A percentile compares a stretch with the other conserved stretches of the same genome.
Conservation (phyloP, 495 filamentous ascomycete genomes). For the Neurospora hispaniola region DNA sequence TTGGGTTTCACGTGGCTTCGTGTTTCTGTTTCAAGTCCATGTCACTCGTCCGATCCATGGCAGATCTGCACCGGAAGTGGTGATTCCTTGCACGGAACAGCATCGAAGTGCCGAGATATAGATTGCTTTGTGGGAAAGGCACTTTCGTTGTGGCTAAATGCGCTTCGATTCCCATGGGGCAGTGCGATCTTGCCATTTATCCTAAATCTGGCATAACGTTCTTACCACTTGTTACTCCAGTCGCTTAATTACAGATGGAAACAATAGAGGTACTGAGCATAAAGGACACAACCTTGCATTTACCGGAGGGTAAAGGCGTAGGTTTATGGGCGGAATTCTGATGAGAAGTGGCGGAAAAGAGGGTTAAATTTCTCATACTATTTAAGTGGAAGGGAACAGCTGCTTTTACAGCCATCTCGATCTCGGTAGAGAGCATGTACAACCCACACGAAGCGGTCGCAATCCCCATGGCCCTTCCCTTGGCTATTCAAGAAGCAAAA, state of each 20-base stretch:
- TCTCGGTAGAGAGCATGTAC: too few relatives aligned
- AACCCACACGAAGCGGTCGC: not conserved
- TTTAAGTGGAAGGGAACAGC: too few relatives aligned
- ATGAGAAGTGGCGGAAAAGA: too few relatives aligned
- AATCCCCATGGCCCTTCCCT: not conserved
- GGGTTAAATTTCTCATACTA: too few relatives aligned
- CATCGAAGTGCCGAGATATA: not conserved
- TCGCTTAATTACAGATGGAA: not conserved
- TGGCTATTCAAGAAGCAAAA: not conserved
- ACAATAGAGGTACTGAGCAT: too few relatives aligned
- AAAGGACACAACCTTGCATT: too few relatives aligned
- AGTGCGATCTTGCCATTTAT: not conserved
- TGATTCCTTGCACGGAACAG: not conserved
- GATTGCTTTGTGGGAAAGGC: not conserved
- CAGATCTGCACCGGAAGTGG: fast-evolving
- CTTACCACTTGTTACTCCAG: not conserved
- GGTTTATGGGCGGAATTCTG: too few relatives aligned
- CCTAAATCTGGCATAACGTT: not conserved
- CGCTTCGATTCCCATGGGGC: not conserved
- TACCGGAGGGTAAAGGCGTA: too few relatives aligned
- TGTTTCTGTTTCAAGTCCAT: not conserved
- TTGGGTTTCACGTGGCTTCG: not conserved
- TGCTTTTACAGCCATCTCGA: too few relatives aligned
- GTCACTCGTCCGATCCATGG: not conserved
- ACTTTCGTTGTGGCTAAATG: not conserved